Evolutionary conservation across 768 basidiomycete species (phyloP), one percentile per base, ranked within the genome.

Genomic region (Holtermanniella nyarrowii): DNA sequence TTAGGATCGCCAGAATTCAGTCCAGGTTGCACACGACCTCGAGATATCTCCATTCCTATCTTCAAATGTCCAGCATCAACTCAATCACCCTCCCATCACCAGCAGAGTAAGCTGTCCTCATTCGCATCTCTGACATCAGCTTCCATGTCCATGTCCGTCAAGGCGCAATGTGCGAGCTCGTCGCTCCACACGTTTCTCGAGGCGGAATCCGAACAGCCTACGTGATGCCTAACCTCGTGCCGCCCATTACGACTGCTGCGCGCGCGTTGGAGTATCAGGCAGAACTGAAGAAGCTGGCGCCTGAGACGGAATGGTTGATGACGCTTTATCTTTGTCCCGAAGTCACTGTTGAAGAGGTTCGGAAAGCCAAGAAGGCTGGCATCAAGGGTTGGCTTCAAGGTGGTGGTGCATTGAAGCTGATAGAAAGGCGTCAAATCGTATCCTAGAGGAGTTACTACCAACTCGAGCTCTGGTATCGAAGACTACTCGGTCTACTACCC

Each of bases 61-160:
- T 44, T 23, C 20, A 7, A 40, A 50, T 50, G 49, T n/a, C 13
- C 5, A 12, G 25, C 3, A 51, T 53, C n/a, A 51, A 67, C 40
- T 51, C 61, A 45, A 63, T 70, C 53, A 53, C 42, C 20, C 42
- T 70, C 20, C 55, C 66, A 4, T 54, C 61, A 2, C 69, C 69
- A 18, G 69, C 69, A 27, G 69, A 71, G 69, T 71, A 40, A 47
- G 39, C 49, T 37, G 13, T 47, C 13, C 24, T 23, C 13, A 16
- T n/a, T 24, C 25, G 39, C 44, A 39, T 7, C 3, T 21, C 18
- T 41, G 7, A 24, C 48, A 22, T 11, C 55, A 71, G 70, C 75
- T 93, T 95, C 66, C 95, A 99, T 75, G 91, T 96, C 59, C 93
- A 99, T 71, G 81, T 99, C 24, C 82, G 95, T 40, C 88, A 97